These are phyloP conservation scores for Persicaria tinctoria DNA, from an alignment of 148 eudicot species.

Conservation along the genomic window DNA sequence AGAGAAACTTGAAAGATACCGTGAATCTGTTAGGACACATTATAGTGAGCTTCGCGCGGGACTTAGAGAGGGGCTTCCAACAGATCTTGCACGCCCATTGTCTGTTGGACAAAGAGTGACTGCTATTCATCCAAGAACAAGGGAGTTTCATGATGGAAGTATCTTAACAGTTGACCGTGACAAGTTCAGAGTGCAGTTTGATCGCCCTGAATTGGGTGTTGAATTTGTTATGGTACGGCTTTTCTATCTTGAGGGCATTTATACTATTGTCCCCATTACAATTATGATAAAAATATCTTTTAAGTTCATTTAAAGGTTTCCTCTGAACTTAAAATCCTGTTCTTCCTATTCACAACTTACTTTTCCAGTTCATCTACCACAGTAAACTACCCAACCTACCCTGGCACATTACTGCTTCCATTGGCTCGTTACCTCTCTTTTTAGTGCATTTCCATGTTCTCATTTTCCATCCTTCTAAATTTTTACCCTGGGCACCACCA, in stretches of 20 bases:
- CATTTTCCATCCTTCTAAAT: not conserved
- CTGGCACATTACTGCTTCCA: not conserved
- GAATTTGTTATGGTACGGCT: constrained; percentile 63
- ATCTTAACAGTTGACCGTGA: constrained; percentile 72
- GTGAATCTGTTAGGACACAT: constrained; percentile 77
- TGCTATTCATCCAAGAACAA: constrained; percentile 82
- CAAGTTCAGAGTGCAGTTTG: constrained; percentile 79
- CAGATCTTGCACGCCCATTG: constrained; percentile 80
- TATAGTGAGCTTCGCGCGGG: constrained; percentile 81
- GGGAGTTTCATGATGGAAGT: constrained; percentile 83
- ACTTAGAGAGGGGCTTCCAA: constrained; percentile 71
- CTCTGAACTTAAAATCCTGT: not conserved
- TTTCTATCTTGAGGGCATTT: not conserved
- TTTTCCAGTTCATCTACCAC: not conserved
- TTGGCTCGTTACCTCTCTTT: not conserved
- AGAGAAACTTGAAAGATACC: constrained; percentile 74
- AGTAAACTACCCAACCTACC: not conserved
- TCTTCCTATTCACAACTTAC: not conserved
- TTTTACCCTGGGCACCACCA: not conserved
- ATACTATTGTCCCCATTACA: not conserved
- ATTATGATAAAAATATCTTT: not conserved
- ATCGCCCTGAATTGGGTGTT: constrained; percentile 75
- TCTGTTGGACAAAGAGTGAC: constrained; percentile 79
- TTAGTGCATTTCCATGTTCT: not conserved
- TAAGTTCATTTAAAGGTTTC: not conserved